Percentiles rank a stretch among this genome's conserved stretches.
Evolutionary conservation across 176 grass and related monocot genomes (phyloP).

Genomic region (Microstegium vimineum): DNA sequence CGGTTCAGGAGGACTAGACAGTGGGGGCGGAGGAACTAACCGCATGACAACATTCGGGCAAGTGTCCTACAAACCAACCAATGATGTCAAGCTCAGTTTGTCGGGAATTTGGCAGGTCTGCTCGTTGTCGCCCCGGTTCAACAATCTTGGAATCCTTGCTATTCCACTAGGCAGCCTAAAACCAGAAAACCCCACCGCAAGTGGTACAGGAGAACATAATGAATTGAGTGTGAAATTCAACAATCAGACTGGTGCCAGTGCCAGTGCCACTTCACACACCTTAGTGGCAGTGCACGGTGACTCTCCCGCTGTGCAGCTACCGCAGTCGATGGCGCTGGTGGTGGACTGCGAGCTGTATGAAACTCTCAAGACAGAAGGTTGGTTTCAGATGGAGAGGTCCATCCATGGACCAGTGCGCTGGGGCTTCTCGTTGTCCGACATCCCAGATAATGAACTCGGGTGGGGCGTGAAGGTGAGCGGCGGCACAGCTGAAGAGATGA

Average conservation of each 20-base stretch:
- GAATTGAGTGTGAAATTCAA: background rate
- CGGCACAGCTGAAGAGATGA: conserved; percentile 26
- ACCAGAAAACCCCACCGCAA: background rate
- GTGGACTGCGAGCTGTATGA: conserved; percentile 59
- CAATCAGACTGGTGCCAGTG: background rate
- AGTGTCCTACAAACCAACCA: conserved; percentile 31
- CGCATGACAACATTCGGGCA: conserved; percentile 52
- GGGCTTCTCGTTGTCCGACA: conserved; percentile 55
- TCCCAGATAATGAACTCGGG: conserved; percentile 56
- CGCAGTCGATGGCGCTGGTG: background rate
- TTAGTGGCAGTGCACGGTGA: background rate
- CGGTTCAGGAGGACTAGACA: conserved; percentile 7
- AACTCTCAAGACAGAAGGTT: conserved; percentile 50
- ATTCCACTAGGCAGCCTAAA: conserved; percentile 39
- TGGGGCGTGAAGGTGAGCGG: conserved; percentile 70
- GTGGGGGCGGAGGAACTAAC: background rate
- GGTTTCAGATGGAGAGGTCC: conserved; percentile 63
- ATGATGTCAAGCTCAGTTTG: conserved; percentile 59
- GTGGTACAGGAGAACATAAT: background rate
- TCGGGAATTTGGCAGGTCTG: conserved; percentile 58
- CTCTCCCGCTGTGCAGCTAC: too few relatives aligned
- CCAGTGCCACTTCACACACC: background rate
- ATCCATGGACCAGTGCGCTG: conserved; percentile 27
- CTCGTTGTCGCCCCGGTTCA: conserved; percentile 22
- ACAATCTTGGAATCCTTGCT: conserved; percentile 27